These are phyloP conservation scores for Alternaria consortialis DNA, from an alignment of 2,329 filamentous ascomycete species.

Conservation along the genomic window DNA sequence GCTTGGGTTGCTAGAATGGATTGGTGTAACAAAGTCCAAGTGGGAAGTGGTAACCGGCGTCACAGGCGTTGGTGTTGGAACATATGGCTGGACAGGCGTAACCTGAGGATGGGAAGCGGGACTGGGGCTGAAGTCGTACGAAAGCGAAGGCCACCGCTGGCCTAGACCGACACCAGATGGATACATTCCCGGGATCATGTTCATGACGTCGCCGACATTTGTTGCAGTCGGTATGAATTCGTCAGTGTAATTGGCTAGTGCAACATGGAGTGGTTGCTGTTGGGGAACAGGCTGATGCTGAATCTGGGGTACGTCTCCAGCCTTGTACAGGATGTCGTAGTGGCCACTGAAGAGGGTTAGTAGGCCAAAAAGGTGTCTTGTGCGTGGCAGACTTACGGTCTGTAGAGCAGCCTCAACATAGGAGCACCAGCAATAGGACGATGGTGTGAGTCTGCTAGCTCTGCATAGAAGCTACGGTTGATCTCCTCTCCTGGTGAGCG, in stretches of 20 bases:
- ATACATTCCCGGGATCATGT: constrained; percentile 59
- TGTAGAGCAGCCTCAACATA: constrained; percentile 73
- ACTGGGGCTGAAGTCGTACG: constrained; percentile 48
- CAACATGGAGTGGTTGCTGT: constrained; percentile 46
- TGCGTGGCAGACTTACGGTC: constrained; percentile 62
- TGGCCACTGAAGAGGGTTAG: constrained; percentile 69
- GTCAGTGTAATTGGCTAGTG: constrained; percentile 49
- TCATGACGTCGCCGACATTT: constrained; percentile 48
- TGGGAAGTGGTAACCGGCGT: constrained; percentile 40
- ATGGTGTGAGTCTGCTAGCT: constrained; percentile 58
- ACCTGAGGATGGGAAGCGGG: constrained; percentile 45
- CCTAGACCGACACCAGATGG: constrained; percentile 42
- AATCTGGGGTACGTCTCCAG: constrained; percentile 58
- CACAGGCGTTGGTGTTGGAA: constrained; percentile 39
- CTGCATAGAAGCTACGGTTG: constrained; percentile 72
- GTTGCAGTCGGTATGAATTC: constrained; percentile 53
- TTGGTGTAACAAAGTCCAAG: constrained; percentile 46
- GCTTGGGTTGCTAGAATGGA: constrained; percentile 36
- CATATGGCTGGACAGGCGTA: constrained; percentile 45
- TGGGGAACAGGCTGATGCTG: constrained; percentile 36
- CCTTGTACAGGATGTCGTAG: constrained; percentile 91
- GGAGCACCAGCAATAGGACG: constrained; percentile 59
- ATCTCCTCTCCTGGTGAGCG: constrained; percentile 80
- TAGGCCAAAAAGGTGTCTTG: neutral
- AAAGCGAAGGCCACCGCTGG: constrained; percentile 45